Percentiles rank a stretch among this genome's conserved stretches.
Conservation (phyloP, 192 early-diverging fungal genomes). For the Cladochytrium replicatum region DNA sequence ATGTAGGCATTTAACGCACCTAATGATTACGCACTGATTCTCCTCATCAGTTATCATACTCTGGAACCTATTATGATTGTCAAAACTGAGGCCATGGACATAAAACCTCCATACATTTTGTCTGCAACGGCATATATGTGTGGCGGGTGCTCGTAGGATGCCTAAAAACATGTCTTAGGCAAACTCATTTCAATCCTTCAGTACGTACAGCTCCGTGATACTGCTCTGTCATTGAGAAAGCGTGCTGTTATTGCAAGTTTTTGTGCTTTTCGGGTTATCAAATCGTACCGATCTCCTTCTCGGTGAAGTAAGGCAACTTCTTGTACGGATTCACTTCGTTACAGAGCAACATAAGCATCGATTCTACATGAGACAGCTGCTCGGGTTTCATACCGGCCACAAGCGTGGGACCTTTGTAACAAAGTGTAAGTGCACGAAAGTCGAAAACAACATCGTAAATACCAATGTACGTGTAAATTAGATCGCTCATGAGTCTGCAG, state of each 20-base stretch:
- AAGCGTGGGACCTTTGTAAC: slow-evolving; percentile 51
- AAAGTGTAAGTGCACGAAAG: too few relatives aligned
- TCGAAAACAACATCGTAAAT: not conserved
- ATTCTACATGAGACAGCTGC: slow-evolving; percentile 9
- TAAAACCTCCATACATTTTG: slow-evolving; percentile 30
- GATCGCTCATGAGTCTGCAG: slow-evolving; percentile 45
- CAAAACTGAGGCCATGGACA: not conserved
- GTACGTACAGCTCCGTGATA: slow-evolving; percentile 80
- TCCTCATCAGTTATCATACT: slow-evolving; percentile 98
- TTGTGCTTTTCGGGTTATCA: too few relatives aligned
- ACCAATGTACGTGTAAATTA: slow-evolving; percentile 85
- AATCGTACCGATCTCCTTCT: slow-evolving; percentile 68
- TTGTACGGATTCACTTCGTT: slow-evolving; percentile 91
- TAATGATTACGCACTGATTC: slow-evolving; percentile 98
- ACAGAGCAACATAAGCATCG: not conserved
- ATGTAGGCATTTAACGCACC: too few relatives aligned
- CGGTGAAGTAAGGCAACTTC: slow-evolving; percentile 89
- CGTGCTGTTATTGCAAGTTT: too few relatives aligned
- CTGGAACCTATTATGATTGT: slow-evolving; percentile 47
- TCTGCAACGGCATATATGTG: slow-evolving; percentile 98
- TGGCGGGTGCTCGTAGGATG: slow-evolving; percentile 66
- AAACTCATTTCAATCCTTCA: too few relatives aligned
- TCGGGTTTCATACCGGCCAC: slow-evolving; percentile 32
- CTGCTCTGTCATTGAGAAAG: too few relatives aligned
- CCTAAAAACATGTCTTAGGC: slow-evolving; percentile 21